Evolutionary conservation across 495 filamentous ascomycete species (phyloP).

Genomic region (Trypethelium eluteriae): DNA sequence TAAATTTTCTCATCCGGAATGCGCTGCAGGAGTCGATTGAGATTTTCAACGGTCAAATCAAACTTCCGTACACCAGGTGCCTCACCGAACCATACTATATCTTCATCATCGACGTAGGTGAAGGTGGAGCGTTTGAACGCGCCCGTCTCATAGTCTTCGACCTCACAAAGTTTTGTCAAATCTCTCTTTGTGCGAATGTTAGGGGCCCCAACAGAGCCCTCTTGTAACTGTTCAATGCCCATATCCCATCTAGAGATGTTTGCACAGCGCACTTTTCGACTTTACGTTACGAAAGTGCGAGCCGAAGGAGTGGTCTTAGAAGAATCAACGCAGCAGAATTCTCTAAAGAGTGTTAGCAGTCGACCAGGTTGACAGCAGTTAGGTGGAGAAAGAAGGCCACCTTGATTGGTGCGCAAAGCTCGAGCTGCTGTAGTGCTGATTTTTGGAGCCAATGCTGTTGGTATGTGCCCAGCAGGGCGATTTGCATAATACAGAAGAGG

Average conservation of each 20-base stretch:
- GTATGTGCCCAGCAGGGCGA: too few species aligned
- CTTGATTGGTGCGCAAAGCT: too few species aligned
- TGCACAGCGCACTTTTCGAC: too few species aligned
- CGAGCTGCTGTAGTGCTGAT: too few species aligned
- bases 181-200: conserved; percentile 11
- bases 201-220: neutral
- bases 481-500: too few species aligned
- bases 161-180: conserved; percentile 12
- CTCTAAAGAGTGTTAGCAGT: too few species aligned
- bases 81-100: conserved; percentile 13
- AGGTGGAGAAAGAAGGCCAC: too few species aligned
- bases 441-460: too few species aligned
- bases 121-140: conserved; percentile 11
- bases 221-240: neutral
- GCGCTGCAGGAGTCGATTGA: conserved; percentile 3
- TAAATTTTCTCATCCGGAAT: conserved; percentile 17
- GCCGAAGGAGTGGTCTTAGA: too few species aligned
- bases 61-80: conserved; percentile 15
- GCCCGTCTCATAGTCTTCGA: conserved; percentile 13
- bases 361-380: too few species aligned
- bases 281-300: too few species aligned
- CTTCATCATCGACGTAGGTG: conserved; percentile 12
- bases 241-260: neutral
- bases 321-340: too few species aligned
- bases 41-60: conserved; percentile 17